Evolutionary conservation across 2,329 filamentous ascomycete genomes (phyloP), one percentile per base, ranked within the genome.

Genomic region (Aspergillus ochraceoroseus): DNA sequence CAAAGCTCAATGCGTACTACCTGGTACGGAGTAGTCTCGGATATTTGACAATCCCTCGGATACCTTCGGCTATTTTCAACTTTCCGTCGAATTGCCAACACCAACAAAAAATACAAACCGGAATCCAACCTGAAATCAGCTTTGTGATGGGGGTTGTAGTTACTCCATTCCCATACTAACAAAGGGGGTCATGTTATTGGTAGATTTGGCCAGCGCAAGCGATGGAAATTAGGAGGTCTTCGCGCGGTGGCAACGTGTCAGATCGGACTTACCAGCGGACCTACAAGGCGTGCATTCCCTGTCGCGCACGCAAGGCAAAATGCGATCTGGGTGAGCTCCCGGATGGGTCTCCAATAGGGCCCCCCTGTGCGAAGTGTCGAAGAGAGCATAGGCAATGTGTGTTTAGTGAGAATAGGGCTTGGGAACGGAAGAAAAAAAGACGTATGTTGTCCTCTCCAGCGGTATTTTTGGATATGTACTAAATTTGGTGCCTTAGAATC

Each of bases 201-300:
- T 36, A 30, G 30, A 27, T 23, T 13, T 20, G 7, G 19, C 7
- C 12, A 20, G 22, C 36, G 20, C 27, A 41, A 23, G 27, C 46
- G 13, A 56, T 56, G 54, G 54, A 56, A 32, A 46, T 44, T 12
- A 48, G 52, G 34, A 49, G 41, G 13, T 37, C 34, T 19, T 48
- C 47, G 27, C 46, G 47, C 33, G 30, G 39, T 28, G 33, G 43
- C 33, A 41, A 46, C 26, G 32, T 39, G 31, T 54, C 48, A 60
- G 70, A 57, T 38, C 58, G 57, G 35, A 52, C 54, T 36, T 73
- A 71, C 54, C 70, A 74, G 56, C 71, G 72, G 45, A 71, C 72
- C 25, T 75, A 75, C 67, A 75, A 75, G 56, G 72, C 72, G 14
- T 75, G 72, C 54, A 67, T 74, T 42, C 67, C 71, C 42, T 75